phyloP scores from a whole-genome alignment of 345 rosid species.

The Crucihimalaya himalaica region DNA sequence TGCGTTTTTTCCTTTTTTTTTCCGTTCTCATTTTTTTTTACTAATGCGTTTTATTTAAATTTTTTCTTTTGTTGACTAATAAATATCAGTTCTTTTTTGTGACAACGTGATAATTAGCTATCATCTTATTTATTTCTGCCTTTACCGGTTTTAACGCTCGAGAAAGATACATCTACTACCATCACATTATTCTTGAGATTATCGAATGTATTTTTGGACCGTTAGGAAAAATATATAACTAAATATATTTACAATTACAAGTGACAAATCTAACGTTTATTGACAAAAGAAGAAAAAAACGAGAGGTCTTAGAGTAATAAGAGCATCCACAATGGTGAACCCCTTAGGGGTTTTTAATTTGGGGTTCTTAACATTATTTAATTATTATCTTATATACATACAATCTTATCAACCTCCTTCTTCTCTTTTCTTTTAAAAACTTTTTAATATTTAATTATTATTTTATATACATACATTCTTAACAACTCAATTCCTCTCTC shows the following conservation, averaged over 20 bases:
- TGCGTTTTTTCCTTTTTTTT: conserved; percentile 31
- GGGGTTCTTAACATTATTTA: no score
- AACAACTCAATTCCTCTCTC: no score
- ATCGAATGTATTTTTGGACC: neutral
- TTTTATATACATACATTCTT: no score
- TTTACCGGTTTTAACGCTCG: conserved; percentile 12
- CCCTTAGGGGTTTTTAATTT: no score
- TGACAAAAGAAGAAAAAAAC: neutral
- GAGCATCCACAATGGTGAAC: no score
- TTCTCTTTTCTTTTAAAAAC: no score
- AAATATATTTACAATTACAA: no score
- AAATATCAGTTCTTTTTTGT: neutral
- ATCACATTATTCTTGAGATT: neutral
- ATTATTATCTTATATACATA: no score
- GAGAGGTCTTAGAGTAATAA: no score
- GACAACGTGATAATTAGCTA: conserved; percentile 6
- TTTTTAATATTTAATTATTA: no score
- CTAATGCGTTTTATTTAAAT: neutral
- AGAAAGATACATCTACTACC: neutral
- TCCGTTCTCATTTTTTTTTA: neutral
- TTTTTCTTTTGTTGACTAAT: conserved; percentile 17
- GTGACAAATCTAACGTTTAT: neutral
- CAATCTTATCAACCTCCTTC: no score
- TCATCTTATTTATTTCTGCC: neutral
- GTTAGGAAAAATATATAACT: no score